Base-by-base conservation (phyloP, 495 filamentous ascomycete species). In the Bacidia rubella region DNA sequence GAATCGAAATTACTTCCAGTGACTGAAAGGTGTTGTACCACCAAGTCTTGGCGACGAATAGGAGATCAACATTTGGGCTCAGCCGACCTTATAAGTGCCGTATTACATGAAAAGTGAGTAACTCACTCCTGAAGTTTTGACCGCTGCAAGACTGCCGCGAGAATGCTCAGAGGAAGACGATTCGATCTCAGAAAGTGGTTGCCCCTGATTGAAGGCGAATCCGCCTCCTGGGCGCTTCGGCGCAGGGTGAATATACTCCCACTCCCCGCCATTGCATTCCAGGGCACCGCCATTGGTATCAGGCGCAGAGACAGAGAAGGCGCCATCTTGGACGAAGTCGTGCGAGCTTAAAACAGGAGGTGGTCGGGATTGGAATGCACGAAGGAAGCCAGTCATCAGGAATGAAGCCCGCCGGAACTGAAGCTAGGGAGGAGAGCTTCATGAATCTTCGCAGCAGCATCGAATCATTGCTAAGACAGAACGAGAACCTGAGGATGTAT, bases 351-450 rank as follows among this genome's bases (percentile, higher is more conserved):
- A n/a, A n/a, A 48, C 46, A 53, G 55, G 43, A 20, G 51, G 39
- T 53, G 50, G 43, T 48, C 27, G 54, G 43, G 49, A 32, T 20
- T 48, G 39, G 55, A 58, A 58, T 58, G 56, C 3, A 55, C 21
- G 35, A 44, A n/a, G n/a, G n/a, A n/a, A n/a, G n/a, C n/a, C n/a
- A n/a, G 47, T 55, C 56, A 54, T 58, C 50, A 27, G 51, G 55
- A 53, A 57, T 57, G 55, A 26, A 53, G 44, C 29, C 40, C 35
- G 44, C 41, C 41, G 15, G 19, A 7, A 9, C 9, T 44, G 17
- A 22, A 44, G 41, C 41, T 20, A 35, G 15, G 29, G 7, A 35
- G 15, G 15, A 35, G 29, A 35, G 29, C 5, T 5, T 15, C 5
- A 5, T 35, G 29, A 35, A 15, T 15, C 5, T 15, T 35, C 15